These are phyloP conservation scores for Anisodus acutangulus DNA, from an alignment of 257 asterid species.

Conservation along the genomic window DNA sequence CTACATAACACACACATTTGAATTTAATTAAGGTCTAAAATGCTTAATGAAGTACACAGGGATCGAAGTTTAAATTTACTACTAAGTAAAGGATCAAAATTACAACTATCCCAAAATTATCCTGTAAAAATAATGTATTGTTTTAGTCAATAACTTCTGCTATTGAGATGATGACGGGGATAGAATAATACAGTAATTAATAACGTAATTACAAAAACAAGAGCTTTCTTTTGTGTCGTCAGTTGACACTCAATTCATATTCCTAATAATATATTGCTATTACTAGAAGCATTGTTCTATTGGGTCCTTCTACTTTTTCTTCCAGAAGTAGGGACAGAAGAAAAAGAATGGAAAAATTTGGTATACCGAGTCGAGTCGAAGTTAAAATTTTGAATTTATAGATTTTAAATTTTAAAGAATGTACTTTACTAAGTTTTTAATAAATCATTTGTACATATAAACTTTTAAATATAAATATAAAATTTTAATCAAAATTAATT, in stretches of 20 bases:
- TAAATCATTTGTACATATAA: background rate
- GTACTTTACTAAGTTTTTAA: background rate
- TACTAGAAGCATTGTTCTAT: background rate
- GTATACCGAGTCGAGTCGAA: no score
- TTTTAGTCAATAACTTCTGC: constrained; percentile 19
- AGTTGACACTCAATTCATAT: background rate
- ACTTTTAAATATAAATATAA: background rate
- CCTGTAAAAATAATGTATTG: background rate
- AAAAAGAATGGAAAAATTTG: no score
- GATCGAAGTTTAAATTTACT: background rate
- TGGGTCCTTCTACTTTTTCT: background rate
- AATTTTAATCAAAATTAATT: background rate
- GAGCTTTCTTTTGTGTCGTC: background rate
- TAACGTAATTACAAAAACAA: background rate
- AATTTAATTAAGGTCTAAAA: background rate
- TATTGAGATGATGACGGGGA: background rate
- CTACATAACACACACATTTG: background rate
- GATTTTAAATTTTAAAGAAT: background rate
- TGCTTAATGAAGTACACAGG: background rate
- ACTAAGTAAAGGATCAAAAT: background rate
- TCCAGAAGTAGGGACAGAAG: background rate
- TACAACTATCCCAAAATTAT: background rate
- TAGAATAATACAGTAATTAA: background rate
- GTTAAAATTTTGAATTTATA: background rate
- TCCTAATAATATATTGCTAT: background rate